Evolutionary conservation across 2,329 filamentous ascomycete genomes (phyloP), one percentile per base, ranked within the genome.

Genomic region (Lithohypha guttulata): DNA sequence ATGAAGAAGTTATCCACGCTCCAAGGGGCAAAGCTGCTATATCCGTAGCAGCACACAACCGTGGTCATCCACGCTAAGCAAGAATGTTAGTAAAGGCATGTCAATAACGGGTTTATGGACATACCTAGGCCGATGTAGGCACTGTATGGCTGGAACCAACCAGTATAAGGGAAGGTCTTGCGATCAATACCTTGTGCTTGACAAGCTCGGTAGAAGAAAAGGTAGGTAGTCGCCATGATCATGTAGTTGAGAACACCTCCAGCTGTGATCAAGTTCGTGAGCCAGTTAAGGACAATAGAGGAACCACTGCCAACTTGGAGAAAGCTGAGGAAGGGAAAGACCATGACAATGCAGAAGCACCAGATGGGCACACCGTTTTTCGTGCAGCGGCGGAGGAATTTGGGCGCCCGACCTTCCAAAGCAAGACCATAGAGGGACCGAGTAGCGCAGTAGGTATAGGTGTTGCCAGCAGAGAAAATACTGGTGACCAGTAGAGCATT

Each of bases 11-110:
- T 70, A 5, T 73, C 67, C 0, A 77, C 55, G 39, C 71, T 66
- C 80, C 78, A 85, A 0, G 78, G 75, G 35, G 84, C 55, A 51
- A 86, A 87, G 0, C 83, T 77, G 0, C 75, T 69, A 47, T 84
- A 86, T 0, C 81, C 81, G 10, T 78, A 76, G 4, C 84, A 73
- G 49, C 83, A 73, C 14, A 83, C 82, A 9, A 30, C 14, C 7
- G 14, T 15, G 7, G 14, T 13, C 29, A 6, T 32, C 29, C 5
- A 17, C 4, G 29, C 29, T 14, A 10, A n/a, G n/a, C 8, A 25
- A 25, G 23, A 25, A n/a, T 7, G n/a, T 25, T 29, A 49, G 34
- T 23, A 36, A 14, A 11, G 34, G 14, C 71, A 40, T 20, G 3
- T 21, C 20, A 15, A 43, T 13, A 6, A n/a, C n/a, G n/a, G n/a